Conservation (phyloP, 2,329 filamentous ascomycete genomes). For the Fusarium tuaranense region DNA sequence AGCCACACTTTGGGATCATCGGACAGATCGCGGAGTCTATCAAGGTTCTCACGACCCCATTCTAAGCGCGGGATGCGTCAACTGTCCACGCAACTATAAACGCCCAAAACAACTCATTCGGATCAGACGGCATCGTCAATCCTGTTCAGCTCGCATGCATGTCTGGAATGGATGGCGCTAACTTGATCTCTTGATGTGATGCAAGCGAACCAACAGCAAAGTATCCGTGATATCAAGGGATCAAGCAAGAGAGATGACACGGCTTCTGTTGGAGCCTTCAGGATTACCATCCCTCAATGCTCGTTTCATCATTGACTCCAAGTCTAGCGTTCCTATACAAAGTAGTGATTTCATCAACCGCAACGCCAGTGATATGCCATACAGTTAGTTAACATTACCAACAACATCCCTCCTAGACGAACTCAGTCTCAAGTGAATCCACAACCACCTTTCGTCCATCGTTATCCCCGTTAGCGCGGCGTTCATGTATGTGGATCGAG, state of each 20-base stretch:
- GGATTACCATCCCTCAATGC: neutral
- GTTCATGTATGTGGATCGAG: conserved; percentile 20
- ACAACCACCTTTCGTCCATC: conserved; percentile 2
- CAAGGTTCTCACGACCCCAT: conserved; percentile 42
- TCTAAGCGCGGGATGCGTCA: conserved; percentile 13
- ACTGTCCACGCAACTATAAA: conserved; percentile 19
- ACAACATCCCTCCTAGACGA: neutral
- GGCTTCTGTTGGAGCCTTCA: neutral
- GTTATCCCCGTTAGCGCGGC: conserved; percentile 13
- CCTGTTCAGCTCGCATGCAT: neutral
- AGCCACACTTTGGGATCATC: conserved; percentile 36
- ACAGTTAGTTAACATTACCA: conserved; percentile 3
- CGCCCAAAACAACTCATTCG: conserved; percentile 25
- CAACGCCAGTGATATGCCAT: conserved; percentile 36
- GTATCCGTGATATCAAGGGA: neutral
- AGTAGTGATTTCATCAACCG: conserved; percentile 8
- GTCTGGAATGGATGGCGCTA: conserved; percentile 2
- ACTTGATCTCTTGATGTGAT: neutral
- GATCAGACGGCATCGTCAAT: conserved; percentile 38
- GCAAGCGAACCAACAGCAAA: neutral
- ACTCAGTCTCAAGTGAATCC: neutral
- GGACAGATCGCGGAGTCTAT: conserved; percentile 33
- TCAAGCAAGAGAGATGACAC: neutral
- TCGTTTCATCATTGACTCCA: neutral
- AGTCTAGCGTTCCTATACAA: conserved; percentile 7